Base-by-base conservation (phyloP, 1,139 yeast genomes). In the Eremothecium cymbalariae region DNA sequence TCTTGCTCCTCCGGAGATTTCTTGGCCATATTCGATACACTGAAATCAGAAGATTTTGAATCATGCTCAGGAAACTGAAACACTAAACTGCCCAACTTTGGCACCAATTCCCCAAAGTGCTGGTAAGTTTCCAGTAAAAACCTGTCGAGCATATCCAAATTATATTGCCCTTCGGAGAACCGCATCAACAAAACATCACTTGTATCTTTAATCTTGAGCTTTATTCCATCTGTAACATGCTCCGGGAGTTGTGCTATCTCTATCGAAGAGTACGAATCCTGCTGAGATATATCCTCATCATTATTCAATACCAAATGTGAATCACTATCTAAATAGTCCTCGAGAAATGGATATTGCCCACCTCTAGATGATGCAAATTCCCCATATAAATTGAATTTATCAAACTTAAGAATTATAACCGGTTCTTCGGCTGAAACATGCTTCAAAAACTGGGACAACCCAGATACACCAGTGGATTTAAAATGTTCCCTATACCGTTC, bases 401-500 rank as follows among this genome's bases (percentile, higher is more conserved):
- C 32, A 30, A 53, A 52, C 27, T 50, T 48, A 34, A 50, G 45
- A 8, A 52, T 34, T 16, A 51, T 41, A 4, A 50, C 7, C 9
- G 57, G 57, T 20, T 45, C 43, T 8, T 41, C 38, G 14, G 34
- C 28, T 19, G 33, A 38, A 9, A 37, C 32, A 4, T 28, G 8
- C 12, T n/a, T 7, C 18, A 36, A n/a, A 9, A 40, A 31, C 27
- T 37, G 35, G 6, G 12, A 21, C 30, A 38, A 24, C 3, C 33
- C 29, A 7, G 8, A 18, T 11, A 28, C 34, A 8, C 15, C 16
- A n/a, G 17, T 9, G 3, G 21, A 9, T 23, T 31, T 25, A 12
- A 31, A 22, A 6, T 18, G 34, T n/a, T 34, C 25, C 12, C 20
- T 21, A 21, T 34, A 34, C 11, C 38, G 25, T n/a, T 31, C 31